phyloP scores from a whole-genome alignment of 169 alveolate genomes.

The Amoebophrya sp. region DNA sequence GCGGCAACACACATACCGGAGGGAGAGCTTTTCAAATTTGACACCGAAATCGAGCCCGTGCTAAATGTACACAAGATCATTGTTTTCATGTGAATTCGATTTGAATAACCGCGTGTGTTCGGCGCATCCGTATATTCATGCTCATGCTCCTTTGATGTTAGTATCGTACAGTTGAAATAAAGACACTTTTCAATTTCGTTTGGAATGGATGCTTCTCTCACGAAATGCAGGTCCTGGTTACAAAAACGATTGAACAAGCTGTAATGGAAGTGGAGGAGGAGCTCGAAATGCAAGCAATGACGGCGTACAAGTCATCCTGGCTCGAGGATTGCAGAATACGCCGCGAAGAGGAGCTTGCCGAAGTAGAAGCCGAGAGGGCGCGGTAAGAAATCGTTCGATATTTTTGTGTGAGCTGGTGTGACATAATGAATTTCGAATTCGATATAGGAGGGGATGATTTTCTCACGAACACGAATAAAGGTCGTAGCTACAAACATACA shows the following conservation, averaged over 20 bases:
- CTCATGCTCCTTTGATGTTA: no score
- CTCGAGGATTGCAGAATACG: neutral
- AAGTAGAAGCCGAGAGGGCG: neutral
- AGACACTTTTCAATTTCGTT: no score
- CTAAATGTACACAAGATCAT: neutral
- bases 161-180: no score
- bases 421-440: no score
- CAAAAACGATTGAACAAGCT: neutral
- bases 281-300: neutral
- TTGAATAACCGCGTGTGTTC: no score
- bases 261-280: neutral
- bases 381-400: no score
- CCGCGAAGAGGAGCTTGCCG: neutral
- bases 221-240: neutral
- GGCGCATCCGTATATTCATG: no score
- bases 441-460: no score
- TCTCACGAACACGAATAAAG: no score
- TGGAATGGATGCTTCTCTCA: neutral
- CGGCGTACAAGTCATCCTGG: neutral
- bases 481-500: no score
- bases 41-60: neutral
- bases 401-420: no score
- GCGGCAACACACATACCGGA: neutral
- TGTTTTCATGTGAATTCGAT: neutral
- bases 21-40: neutral